Evolutionary conservation across 73 alveolate genomes (phyloP).

Genomic region (Paramecium biaurelia): DNA sequence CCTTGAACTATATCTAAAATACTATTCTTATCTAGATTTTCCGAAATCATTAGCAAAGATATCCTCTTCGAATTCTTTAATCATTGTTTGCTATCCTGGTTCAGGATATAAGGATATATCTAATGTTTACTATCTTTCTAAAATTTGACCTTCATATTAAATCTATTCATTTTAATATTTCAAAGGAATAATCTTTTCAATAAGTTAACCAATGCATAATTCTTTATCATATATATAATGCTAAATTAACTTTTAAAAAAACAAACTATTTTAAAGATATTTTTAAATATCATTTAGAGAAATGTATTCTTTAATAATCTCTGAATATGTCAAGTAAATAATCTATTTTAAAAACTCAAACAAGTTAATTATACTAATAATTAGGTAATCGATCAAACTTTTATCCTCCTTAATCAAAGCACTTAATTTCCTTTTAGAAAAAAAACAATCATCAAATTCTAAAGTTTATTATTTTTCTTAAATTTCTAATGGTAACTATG

Average conservation of each 20-base stretch:
- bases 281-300: neutral
- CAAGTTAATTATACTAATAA: neutral
- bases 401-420: neutral
- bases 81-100: neutral
- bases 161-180: neutral
- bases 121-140: neutral
- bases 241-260: neutral
- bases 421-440: neutral
- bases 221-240: conserved; percentile 1
- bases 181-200: neutral
- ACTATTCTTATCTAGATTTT: neutral
- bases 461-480: neutral
- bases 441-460: neutral
- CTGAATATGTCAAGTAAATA: neutral
- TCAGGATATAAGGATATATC: neutral
- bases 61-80: neutral
- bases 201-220: neutral
- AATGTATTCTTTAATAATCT: neutral
- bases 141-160: neutral
- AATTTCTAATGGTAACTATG: neutral
- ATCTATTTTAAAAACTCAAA: neutral
- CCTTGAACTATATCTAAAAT: neutral
- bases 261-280: neutral
- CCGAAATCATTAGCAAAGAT: neutral
- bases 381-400: neutral